Percentiles rank a stretch among this genome's conserved stretches.
Conservation (phyloP, 2,329 filamentous ascomycete genomes). For the Colletotrichum sp. region DNA sequence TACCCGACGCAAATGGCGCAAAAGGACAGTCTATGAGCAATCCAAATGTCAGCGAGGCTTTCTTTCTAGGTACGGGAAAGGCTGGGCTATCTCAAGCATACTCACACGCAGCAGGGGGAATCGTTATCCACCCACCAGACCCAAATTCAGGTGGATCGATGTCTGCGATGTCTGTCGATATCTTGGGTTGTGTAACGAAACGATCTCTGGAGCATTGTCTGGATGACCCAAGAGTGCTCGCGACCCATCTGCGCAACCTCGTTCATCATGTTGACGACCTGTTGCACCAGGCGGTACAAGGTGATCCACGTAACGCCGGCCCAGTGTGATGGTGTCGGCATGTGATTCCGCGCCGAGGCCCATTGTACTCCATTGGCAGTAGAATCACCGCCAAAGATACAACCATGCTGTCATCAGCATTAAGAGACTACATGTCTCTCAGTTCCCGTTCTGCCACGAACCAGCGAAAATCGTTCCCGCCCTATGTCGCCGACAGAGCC, state of each 20-base stretch:
- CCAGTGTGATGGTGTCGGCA: not conserved
- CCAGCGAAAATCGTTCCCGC: not conserved
- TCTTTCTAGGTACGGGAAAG: not conserved
- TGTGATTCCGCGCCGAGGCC: not conserved
- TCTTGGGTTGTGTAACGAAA: not conserved
- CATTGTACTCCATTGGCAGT: not conserved
- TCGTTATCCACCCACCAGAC: not conserved
- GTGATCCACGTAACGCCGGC: not conserved
- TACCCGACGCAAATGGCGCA: not conserved
- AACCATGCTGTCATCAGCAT: not conserved
- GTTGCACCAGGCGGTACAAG: not conserved
- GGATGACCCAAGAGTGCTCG: not conserved
- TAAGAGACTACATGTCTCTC: not conserved
- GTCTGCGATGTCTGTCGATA: not conserved
- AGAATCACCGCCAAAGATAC: not conserved
- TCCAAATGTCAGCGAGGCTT: not conserved
- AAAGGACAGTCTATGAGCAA: not conserved
- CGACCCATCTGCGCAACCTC: not conserved
- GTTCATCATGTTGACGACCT: not conserved
- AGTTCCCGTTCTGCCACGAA: not conserved
- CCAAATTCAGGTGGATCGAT: not conserved
- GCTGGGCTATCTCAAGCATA: not conserved
- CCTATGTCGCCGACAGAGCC: not conserved
- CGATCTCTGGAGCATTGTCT: not conserved
- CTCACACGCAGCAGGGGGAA: not conserved